Conservation (phyloP, 306 rosid species). For the Rosa chinensis region DNA sequence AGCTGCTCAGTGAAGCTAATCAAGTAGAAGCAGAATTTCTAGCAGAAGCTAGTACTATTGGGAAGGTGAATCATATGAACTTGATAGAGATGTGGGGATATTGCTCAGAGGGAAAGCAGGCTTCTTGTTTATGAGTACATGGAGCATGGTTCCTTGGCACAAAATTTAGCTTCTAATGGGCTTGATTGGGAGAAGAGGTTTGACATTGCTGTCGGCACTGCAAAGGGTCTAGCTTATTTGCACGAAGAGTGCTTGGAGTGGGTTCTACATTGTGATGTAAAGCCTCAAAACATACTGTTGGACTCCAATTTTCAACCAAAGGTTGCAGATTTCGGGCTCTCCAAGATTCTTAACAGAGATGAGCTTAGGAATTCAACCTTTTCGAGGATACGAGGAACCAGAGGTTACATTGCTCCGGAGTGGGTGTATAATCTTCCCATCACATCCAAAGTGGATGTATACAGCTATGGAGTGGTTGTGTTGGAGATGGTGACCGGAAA, state of each 20-base stretch:
- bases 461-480: constrained; percentile 59
- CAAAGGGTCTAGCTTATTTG: constrained; percentile 58
- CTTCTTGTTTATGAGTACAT: constrained; percentile 54
- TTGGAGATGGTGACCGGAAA: constrained; percentile 61
- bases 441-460: constrained; percentile 69
- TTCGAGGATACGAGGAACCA: constrained; percentile 56
- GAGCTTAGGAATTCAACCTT: constrained; percentile 30
- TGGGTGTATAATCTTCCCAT: constrained; percentile 56
- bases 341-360: constrained; percentile 44
- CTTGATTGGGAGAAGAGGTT: constrained; percentile 50
- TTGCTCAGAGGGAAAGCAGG: constrained; percentile 57
- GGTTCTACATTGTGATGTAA: constrained; percentile 73
- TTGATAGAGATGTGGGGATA: constrained; percentile 65
- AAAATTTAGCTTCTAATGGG: constrained; percentile 27
- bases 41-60: constrained; percentile 54
- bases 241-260: constrained; percentile 75
- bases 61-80: constrained; percentile 61
- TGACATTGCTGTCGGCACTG: constrained; percentile 53
- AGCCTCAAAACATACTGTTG: constrained; percentile 65
- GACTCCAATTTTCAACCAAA: constrained; percentile 49
- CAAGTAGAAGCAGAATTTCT: constrained; percentile 64
- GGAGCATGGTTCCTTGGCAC: constrained; percentile 49
- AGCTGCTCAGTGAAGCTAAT: constrained; percentile 33
- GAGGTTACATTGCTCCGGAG: constrained; percentile 77
- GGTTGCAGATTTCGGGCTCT: constrained; percentile 66